Base-by-base conservation (phyloP, 805 yeast genomes). In the Barnettozyma sucrosica region DNA sequence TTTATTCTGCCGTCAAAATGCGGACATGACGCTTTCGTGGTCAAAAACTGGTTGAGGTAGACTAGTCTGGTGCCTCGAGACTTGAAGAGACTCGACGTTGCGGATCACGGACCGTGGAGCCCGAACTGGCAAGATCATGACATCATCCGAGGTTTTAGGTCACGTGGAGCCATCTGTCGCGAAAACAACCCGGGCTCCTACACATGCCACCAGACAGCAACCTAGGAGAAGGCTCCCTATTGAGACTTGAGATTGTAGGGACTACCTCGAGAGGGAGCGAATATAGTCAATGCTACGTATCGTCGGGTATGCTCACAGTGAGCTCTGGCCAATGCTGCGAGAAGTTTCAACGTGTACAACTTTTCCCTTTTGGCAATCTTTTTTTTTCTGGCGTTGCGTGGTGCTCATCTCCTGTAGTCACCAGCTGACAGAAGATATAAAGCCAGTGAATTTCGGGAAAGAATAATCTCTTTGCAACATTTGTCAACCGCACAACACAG, bases 331-430 rank as follows among this genome's bases (percentile, higher is more conserved):
- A n/a, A 11, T 11, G 16, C 13, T 9, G 5, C 5, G 32, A 28
- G 16, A 28, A 4, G n/a, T 28, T 28, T 28, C 16, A 28, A 28
- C 7, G 32, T 28, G 6, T 14, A 14, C 40, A n/a, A 14, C 25
- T 37, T 21, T 37, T 37, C 23, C 6, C 25, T 21, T 21, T 41
- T 36, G 18, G 32, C 32, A 28, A 11, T 24, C 7, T 43, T 36
- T 34, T 33, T 41, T 34, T 36, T 25, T 39, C 26, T 25, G 20
- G 30, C 49, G 49, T 47, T 47, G 49, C 49, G 49, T 47, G 49
- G 46, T 47, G 46, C 30, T 32, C 39, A 39, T 41, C 45, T 18
- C 34, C 28, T 23, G 30, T 20, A 30, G 37, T 19, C 45, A 24
- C 13, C 32, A 28, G 14, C 32, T 28, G 32, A 16, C 32, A 28